Evolutionary conservation across 495 filamentous ascomycete species (phyloP), one percentile per base, ranked within the genome.

Genomic region (Elaphomyces granulatus): DNA sequence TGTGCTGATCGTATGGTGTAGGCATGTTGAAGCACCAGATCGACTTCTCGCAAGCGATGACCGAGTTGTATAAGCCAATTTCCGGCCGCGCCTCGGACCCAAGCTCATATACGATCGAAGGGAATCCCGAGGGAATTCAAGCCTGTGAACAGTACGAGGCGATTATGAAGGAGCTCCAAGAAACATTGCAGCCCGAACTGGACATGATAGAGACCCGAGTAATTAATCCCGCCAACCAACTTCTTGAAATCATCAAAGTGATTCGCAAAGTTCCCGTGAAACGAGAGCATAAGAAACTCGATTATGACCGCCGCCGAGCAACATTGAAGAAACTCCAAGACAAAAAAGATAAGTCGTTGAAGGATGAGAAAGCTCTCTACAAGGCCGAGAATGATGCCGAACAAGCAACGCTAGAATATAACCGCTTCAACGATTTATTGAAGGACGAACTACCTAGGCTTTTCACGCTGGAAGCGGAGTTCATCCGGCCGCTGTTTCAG

Each of bases 11-110:
- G 32, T 47, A 38, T 31, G 32, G 35, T 17, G 38, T 43, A 82
- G 78, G 86, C 66, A 99, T 99, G 90, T 67, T 99, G 48, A 77
- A 67, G 59, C 86, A 94, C 63, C 90, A 99, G 61, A 95, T 96
- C 68, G 92, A 92, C 60, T 99, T 99, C 68, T 92, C 87, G 48
- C 79, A 94, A 65, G 83, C 85, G 23, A 81, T 90, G 62, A 79
- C 80, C 34, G 92, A 99, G 61, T 80, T 99, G 47, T 99, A 99
- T 68, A 94, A 93, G 54, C 90, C 90, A 36, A 96, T 99, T 47
- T 94, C 87, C 44, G 90, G 90, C 15, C 83, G 88, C 44, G 72
- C 93, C 53, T 95, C 88, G 26, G 90, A 96, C 63, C 92, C 90
- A 20, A 82, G 87, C 45, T 81, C 81, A 14, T 74, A 82, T 41